A percentile compares a stretch with the other conserved stretches of the same genome.
phyloP scores from a whole-genome alignment of 2,329 filamentous ascomycete genomes.

The Nannizziopsis arthrosporioides region DNA sequence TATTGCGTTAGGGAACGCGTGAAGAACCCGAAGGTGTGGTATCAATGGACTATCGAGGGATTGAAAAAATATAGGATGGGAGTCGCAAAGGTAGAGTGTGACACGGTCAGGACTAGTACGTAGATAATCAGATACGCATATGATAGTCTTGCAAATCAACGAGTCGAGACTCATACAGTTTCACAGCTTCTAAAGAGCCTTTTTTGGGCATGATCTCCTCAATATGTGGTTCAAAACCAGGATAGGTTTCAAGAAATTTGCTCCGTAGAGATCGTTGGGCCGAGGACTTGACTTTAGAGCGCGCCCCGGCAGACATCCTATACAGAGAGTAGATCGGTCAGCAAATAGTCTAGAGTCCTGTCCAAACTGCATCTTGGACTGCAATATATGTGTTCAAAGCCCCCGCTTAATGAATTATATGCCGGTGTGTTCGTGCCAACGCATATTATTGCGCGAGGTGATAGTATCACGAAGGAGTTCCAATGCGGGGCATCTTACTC shows the following conservation, averaged over 20 bases:
- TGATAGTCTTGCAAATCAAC: no score
- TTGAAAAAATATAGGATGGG: conserved; percentile 81
- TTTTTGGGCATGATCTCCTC: conserved; percentile 96
- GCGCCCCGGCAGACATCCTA: conserved; percentile 14
- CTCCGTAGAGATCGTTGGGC: conserved; percentile 77
- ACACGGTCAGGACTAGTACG: conserved; percentile 67
- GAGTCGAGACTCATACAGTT: no score
- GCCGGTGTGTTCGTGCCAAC: neutral
- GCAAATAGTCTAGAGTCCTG: neutral
- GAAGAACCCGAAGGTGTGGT: conserved; percentile 79
- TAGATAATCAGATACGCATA: no score
- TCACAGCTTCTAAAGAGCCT: conserved; percentile 75
- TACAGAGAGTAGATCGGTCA: neutral
- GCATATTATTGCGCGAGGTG: neutral
- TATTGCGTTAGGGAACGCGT: conserved; percentile 78
- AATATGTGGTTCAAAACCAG: conserved; percentile 72
- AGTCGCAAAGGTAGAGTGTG: conserved; percentile 73
- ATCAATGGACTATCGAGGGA: conserved; percentile 64
- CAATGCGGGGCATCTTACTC: conserved; percentile 48
- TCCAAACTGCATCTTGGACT: no score
- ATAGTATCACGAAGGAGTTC: neutral
- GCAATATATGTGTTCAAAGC: no score
- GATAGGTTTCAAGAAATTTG: conserved; percentile 73
- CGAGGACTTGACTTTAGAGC: conserved; percentile 91
- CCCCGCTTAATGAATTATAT: no score